Conservation (phyloP, 2,329 filamentous ascomycete genomes). For the Aspergillus puulaauensis region DNA sequence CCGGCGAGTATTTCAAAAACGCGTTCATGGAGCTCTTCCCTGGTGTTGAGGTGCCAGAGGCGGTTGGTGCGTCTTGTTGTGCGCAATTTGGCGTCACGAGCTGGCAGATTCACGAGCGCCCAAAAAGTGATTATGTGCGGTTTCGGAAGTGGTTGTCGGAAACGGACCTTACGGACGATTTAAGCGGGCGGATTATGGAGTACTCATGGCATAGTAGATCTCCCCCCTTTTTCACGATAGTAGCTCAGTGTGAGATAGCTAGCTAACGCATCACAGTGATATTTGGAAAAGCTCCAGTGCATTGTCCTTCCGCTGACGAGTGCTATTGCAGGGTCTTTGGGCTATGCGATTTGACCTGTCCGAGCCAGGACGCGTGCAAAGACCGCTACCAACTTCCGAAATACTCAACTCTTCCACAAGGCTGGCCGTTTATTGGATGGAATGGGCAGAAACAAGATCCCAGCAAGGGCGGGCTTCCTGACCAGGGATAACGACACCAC, state of each 20-base stretch:
- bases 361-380: conserved; percentile 48
- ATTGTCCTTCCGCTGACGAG: conserved; percentile 60
- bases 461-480: conserved; percentile 29
- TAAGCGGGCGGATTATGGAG: conserved; percentile 56
- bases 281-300: conserved; percentile 57
- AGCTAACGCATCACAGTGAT: conserved; percentile 47
- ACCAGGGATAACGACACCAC: conserved; percentile 19
- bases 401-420: conserved; percentile 57
- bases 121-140: conserved; percentile 49
- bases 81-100: conserved; percentile 56
- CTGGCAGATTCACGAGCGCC: conserved; percentile 47
- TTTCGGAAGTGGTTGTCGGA: conserved; percentile 51
- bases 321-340: conserved; percentile 70
- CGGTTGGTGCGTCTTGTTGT: conserved; percentile 54
- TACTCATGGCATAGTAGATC: conserved; percentile 60
- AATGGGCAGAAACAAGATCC: conserved; percentile 38
- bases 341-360: conserved; percentile 52
- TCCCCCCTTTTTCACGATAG: conserved; percentile 13
- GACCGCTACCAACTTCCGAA: conserved; percentile 61
- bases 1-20: conserved; percentile 49
- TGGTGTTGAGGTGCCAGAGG: conserved; percentile 37
- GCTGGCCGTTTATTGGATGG: conserved; percentile 63
- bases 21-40: conserved; percentile 53
- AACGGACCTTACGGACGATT: conserved; percentile 48
- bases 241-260: not conserved